A percentile compares a stretch with the other conserved stretches of the same genome.
Conservation (phyloP, 2,329 filamentous ascomycete genomes). For the Ceratocystis alfenasii region DNA sequence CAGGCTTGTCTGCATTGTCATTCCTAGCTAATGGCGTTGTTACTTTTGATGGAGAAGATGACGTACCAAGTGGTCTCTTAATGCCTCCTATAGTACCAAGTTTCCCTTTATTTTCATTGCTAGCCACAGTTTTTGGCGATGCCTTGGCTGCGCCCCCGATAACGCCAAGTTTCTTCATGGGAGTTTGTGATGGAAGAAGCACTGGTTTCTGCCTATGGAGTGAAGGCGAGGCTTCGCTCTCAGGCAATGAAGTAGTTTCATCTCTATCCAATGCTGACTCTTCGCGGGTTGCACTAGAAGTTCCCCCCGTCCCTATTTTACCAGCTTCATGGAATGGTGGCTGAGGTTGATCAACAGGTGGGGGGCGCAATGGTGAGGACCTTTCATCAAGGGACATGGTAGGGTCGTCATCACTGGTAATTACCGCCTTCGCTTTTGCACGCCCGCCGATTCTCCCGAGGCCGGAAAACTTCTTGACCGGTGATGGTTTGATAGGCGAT, state of each 20-base stretch:
- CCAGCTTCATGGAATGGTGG: background rate
- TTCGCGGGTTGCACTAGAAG: background rate
- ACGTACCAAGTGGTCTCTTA: background rate
- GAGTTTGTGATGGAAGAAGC: background rate
- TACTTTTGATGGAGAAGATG: background rate
- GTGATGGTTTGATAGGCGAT: background rate
- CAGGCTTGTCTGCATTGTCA: too few species aligned
- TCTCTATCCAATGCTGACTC: background rate
- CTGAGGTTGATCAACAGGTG: background rate
- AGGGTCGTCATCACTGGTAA: background rate
- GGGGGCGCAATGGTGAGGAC: background rate
- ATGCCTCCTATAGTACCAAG: background rate
- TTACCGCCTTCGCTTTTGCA: background rate
- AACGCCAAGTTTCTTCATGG: background rate
- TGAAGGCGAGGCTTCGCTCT: background rate
- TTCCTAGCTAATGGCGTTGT: background rate
- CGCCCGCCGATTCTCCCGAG: constrained; percentile 15
- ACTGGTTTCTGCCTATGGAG: background rate
- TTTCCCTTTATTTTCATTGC: background rate
- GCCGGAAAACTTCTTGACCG: background rate
- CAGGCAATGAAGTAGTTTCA: constrained; percentile 10
- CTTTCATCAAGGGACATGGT: constrained; percentile 16
- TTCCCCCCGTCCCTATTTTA: background rate
- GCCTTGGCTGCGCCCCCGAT: background rate
- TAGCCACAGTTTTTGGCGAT: background rate